phyloP scores from a whole-genome alignment of 1,139 yeast genomes.

The Candida gigantensis region DNA sequence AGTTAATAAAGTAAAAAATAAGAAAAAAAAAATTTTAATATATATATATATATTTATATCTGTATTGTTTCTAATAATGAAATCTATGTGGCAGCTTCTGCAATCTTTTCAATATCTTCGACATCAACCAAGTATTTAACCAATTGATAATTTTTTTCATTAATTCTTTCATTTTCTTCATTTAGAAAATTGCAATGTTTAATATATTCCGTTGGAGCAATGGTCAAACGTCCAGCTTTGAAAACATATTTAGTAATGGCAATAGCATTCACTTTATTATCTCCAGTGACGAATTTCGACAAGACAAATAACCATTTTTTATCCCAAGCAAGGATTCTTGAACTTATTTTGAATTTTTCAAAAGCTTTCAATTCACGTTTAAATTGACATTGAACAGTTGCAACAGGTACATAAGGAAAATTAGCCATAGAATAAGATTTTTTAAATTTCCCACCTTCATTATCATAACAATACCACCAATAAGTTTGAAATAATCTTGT shows the following conservation, averaged over 20 bases:
- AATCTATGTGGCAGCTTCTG: conserved; percentile 6
- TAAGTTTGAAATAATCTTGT: conserved; percentile 53
- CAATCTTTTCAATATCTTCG: conserved; percentile 30
- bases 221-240: conserved; percentile 70
- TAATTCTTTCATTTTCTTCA: conserved; percentile 49
- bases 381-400: conserved; percentile 67
- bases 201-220: conserved; percentile 62
- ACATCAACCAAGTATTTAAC: conserved; percentile 32
- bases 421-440: conserved; percentile 20
- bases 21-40: too few species aligned
- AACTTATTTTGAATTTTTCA: conserved; percentile 53
- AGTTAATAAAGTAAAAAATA: not conserved
- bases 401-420: conserved; percentile 78
- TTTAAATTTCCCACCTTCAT: conserved; percentile 39
- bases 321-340: conserved; percentile 81
- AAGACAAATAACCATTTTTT: conserved; percentile 79
- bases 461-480: conserved; percentile 42
- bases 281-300: conserved; percentile 53
- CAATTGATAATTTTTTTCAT: conserved; percentile 27
- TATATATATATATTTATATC: conserved; percentile 1
- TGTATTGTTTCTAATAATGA: conserved; percentile 3
- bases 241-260: conserved; percentile 80
- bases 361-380: conserved; percentile 73
- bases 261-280: conserved; percentile 48
- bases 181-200: conserved; percentile 56